Conservation (phyloP, 2,329 filamentous ascomycete genomes). For the Penicillium palitans region DNA sequence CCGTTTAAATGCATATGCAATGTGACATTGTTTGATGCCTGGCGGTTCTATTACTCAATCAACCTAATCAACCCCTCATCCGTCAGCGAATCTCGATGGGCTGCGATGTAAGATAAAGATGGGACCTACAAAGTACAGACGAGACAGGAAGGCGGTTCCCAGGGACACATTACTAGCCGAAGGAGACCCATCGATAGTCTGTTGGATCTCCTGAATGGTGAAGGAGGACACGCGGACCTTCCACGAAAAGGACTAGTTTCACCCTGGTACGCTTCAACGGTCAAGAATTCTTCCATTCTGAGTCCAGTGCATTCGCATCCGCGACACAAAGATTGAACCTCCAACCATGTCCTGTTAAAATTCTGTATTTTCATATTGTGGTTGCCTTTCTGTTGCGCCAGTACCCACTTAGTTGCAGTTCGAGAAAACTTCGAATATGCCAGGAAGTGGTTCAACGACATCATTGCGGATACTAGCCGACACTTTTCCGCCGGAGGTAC, state of each 20-base stretch:
- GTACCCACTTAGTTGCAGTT: conserved; percentile 2
- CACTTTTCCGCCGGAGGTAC: neutral
- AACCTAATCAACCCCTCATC: neutral
- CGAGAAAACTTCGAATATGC: conserved; percentile 9
- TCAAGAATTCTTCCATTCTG: neutral
- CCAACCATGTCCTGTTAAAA: neutral
- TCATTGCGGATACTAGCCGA: conserved; percentile 10
- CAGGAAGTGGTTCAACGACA: conserved; percentile 8
- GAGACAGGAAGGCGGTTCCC: neutral
- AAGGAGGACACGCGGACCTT: neutral
- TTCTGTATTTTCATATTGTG: neutral
- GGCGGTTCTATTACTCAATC: neutral
- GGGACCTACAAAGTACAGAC: neutral
- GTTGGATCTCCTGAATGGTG: neutral
- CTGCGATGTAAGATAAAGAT: neutral
- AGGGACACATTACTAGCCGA: neutral
- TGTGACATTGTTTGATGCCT: conserved; percentile 1
- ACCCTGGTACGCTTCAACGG: neutral
- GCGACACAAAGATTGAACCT: neutral
- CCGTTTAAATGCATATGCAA: neutral
- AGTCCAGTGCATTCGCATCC: neutral
- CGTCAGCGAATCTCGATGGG: neutral
- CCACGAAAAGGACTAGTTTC: neutral
- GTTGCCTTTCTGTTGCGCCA: neutral
- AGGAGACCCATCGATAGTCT: conserved; percentile 2